phyloP scores from a whole-genome alignment of 2,329 filamentous ascomycete genomes.

The Alternaria ventricosa region DNA sequence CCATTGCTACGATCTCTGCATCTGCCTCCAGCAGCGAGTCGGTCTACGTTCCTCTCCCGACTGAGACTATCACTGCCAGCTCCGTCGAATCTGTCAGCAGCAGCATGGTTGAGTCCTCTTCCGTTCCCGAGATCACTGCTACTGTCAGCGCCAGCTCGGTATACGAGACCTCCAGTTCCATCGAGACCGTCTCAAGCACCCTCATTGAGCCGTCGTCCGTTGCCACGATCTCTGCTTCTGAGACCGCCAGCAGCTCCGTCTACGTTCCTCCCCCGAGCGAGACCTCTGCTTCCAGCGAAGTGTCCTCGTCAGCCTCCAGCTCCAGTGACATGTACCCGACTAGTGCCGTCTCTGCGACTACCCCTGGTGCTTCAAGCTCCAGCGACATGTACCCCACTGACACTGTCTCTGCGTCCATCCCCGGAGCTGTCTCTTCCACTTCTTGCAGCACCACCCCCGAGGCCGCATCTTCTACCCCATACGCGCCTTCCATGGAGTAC shows the following conservation, averaged over 20 bases:
- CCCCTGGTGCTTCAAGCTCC: conserved; percentile 19
- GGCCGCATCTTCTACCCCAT: conserved; percentile 17
- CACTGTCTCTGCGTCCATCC: conserved; percentile 3
- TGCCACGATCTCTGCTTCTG: background rate
- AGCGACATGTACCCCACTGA: conserved; percentile 11
- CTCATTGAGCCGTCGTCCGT: conserved; percentile 4
- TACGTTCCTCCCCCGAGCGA: background rate
- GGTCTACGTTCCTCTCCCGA: background rate
- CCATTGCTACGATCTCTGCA: background rate
- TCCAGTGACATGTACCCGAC: background rate
- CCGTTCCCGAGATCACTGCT: background rate
- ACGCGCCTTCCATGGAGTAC: conserved; percentile 5
- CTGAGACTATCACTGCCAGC: background rate
- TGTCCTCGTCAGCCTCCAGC: background rate
- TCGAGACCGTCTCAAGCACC: background rate
- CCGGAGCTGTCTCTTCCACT: background rate
- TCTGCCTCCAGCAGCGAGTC: background rate
- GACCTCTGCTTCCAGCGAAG: background rate
- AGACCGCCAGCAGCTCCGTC: conserved; percentile 1
- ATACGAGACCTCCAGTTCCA: background rate
- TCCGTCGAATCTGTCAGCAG: background rate
- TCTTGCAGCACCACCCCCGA: conserved; percentile 10
- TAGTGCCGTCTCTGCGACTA: conserved; percentile 4
- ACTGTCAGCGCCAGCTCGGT: background rate
- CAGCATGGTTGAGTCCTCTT: background rate